Conservation (phyloP, 1,284 basidiomycete species). For the Malassezia brasiliensis region DNA sequence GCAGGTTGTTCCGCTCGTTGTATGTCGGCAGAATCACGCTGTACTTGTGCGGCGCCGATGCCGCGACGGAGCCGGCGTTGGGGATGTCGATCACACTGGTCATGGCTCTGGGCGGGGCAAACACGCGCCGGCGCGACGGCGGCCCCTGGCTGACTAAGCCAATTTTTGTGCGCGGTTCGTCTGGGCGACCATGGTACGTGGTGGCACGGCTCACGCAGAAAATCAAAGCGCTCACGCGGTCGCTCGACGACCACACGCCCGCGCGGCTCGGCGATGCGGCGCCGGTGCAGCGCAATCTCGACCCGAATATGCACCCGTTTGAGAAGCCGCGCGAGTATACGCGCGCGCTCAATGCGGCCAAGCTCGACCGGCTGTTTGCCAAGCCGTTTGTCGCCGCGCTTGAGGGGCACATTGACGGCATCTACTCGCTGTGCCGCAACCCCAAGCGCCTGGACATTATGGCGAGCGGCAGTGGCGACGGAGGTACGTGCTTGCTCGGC, state of each 20-base stretch:
- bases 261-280: constrained; percentile 62
- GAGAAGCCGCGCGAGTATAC: constrained; percentile 83
- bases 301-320: constrained; percentile 89
- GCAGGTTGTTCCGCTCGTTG: constrained; percentile 82
- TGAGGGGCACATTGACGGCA: constrained; percentile 91
- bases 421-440: constrained; percentile 74
- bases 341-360: constrained; percentile 84
- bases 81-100: constrained; percentile 11
- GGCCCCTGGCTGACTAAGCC: neutral
- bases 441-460: constrained; percentile 67
- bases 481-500: constrained; percentile 57
- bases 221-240: constrained; percentile 79
- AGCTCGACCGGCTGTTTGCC: constrained; percentile 92
- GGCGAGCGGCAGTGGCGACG: constrained; percentile 92
- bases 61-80: neutral
- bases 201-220: constrained; percentile 52
- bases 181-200: constrained; percentile 11
- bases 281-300: constrained; percentile 79
- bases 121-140: neutral
- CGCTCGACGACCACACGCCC: constrained; percentile 63
- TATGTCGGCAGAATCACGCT: constrained; percentile 79
- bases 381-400: constrained; percentile 86
- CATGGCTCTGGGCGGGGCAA: neutral
- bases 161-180: neutral
- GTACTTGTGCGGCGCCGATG: constrained; percentile 8